Conservation (phyloP, 2,329 filamentous ascomycete genomes). For the Aspergillus glaucus region DNA sequence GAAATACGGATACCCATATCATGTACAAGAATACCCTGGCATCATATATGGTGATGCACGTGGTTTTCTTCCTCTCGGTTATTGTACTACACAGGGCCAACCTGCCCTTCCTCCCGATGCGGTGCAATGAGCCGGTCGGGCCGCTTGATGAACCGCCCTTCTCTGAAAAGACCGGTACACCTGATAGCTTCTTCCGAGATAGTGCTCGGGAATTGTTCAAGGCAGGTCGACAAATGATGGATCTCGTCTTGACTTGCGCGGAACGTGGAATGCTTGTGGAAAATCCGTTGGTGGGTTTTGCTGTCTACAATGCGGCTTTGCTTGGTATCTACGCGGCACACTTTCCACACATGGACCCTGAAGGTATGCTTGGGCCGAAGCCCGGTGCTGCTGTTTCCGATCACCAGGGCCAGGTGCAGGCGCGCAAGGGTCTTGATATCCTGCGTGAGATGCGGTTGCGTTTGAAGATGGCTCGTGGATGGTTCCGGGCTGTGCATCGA, state of each 20-base stretch:
- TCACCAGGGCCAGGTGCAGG: conserved; percentile 26
- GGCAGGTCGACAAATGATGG: conserved; percentile 48
- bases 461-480: conserved; percentile 35
- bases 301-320: conserved; percentile 49
- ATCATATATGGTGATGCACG: conserved; percentile 51
- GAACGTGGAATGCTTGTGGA: conserved; percentile 47
- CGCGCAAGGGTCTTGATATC: conserved; percentile 32
- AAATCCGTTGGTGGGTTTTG: conserved; percentile 51
- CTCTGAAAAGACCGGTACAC: conserved; percentile 37
- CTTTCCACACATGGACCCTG: conserved; percentile 51
- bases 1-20: conserved; percentile 51
- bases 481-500: conserved; percentile 40
- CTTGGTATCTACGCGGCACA: conserved; percentile 48
- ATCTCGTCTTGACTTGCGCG: conserved; percentile 47
- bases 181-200: conserved; percentile 49
- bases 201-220: conserved; percentile 46
- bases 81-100: conserved; percentile 53
- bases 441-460: conserved; percentile 37
- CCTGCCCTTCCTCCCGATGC: conserved; percentile 49
- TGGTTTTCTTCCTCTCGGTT: conserved; percentile 48
- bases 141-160: conserved; percentile 48
- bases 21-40: conserved; percentile 46
- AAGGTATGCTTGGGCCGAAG: conserved; percentile 40
- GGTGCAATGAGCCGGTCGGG: conserved; percentile 45
- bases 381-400: conserved; percentile 19